Base-by-base conservation (phyloP, 2,329 filamentous ascomycete genomes). In the Volutella citrinella region DNA sequence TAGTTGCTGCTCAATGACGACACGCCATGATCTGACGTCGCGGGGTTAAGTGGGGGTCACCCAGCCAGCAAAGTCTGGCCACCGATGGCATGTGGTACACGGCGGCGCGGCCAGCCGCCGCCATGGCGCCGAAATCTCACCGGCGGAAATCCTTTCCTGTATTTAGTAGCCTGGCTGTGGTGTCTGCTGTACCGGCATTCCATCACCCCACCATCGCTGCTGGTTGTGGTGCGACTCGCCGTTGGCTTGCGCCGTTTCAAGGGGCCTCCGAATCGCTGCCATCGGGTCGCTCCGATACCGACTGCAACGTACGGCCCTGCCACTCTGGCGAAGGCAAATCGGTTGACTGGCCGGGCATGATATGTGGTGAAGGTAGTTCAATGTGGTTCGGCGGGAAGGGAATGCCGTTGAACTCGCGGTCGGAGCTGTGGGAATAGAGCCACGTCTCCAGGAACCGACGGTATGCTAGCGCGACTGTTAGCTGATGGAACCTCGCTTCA, bases 361-460 rank as follows among this genome's bases (percentile, higher is more conserved):
- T 63, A 33, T 70, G 62, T 11, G 68, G 68, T 23, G 69, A 70
- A 6, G 68, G 66, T 9, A 73, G 50, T 49, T 73, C 69, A 35
- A 69, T 61, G 29, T 63, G 66, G 45, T 67, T 64, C 6, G 59
- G 57, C 5, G 69, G 68, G 34, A 70, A 70, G 2, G 68, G 59
- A 17, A 70, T 61, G 7, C 64, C 66, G 16, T 64, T 57, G 36
- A 70, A 71, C 32, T 69, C 65, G 35, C 61, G 61, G 40, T 74
- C 70, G 10, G 64, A 63, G 42, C 55, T 62, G 37, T 73, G 69
- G 25, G 67, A 70, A 37, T 62, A 50, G 16, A 60, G 45, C 70
- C 70, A 74, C 28, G 56, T 62, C 12, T 68, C 61, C 12, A 73
- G 52, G 34, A 74, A 74, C 26, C 66, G 58, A 20, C 53, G 59